Percentiles rank a stretch among this genome's conserved stretches.
Conservation (phyloP, 164 flowering plant genomes). For the Tetracentron sinense region DNA sequence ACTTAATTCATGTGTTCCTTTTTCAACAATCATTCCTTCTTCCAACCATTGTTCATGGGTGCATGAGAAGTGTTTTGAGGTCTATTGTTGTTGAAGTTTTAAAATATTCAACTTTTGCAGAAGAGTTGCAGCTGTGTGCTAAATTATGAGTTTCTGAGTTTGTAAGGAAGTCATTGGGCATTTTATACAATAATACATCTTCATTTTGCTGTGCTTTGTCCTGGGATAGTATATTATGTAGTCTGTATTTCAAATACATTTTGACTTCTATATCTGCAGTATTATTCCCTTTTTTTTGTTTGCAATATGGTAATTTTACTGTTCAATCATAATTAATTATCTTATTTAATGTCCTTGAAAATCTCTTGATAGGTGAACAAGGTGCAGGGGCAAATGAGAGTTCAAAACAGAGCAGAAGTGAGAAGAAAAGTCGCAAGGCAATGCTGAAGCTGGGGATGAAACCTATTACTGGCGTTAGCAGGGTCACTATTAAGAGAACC, state of each 20-base stretch:
- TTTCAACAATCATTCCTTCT: no score
- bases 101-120: background rate
- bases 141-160: no score
- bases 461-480: conserved; percentile 70
- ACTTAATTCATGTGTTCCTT: background rate
- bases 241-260: no score
- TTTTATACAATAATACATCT: no score
- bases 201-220: no score
- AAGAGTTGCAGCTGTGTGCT: background rate
- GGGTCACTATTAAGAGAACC: conserved; percentile 81
- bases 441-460: conserved; percentile 95
- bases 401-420: conserved; percentile 91
- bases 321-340: no score
- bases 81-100: no score
- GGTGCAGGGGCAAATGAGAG: conserved; percentile 48
- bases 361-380: conserved; percentile 16
- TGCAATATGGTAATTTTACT: no score
- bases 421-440: conserved; percentile 85
- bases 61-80: background rate
- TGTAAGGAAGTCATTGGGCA: no score
- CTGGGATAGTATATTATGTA: no score
- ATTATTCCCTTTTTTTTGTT: no score
- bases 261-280: no score
- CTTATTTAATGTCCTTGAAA: background rate
- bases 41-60: background rate